Conservation (phyloP, 352 stramenopile species). For the Globisporangium spiculum region DNA sequence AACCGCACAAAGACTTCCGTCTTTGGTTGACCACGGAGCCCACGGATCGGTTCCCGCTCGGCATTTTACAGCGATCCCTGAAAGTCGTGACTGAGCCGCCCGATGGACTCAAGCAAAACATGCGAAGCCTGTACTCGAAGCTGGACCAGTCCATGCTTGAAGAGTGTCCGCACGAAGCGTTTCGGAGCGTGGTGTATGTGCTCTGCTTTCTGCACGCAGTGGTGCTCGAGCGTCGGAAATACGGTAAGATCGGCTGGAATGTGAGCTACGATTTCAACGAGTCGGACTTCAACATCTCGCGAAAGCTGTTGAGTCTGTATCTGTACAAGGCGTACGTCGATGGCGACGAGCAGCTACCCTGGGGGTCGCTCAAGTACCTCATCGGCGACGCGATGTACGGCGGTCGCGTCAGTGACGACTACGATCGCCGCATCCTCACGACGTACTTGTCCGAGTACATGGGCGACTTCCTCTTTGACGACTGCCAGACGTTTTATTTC, state of each 20-base stretch:
- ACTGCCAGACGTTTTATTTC: conserved; percentile 94
- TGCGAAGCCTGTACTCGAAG: conserved; percentile 92
- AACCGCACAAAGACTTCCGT: conserved; percentile 93
- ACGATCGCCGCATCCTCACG: conserved; percentile 93
- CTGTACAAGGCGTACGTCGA: conserved; percentile 93
- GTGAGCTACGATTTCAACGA: conserved; percentile 98
- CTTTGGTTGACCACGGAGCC: conserved; percentile 96
- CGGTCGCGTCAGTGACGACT: conserved; percentile 94
- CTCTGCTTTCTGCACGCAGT: conserved; percentile 95
- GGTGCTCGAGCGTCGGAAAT: conserved; percentile 94
- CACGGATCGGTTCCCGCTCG: conserved; percentile 93
- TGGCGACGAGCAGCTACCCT: conserved; percentile 91
- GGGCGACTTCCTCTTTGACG: conserved; percentile 96
- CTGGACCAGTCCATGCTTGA: conserved; percentile 90
- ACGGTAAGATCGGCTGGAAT: conserved; percentile 97
- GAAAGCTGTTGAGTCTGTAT: conserved; percentile 91
- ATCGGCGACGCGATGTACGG: conserved; percentile 98
- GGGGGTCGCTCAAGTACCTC: conserved; percentile 93
- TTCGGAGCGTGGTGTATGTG: conserved; percentile 93
- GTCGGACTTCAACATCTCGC: conserved; percentile 94
- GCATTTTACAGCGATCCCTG: conserved; percentile 92
- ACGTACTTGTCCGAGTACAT: conserved; percentile 96
- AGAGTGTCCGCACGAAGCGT: conserved; percentile 91
- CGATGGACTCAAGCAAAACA: conserved; percentile 96
- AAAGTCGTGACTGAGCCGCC: conserved; percentile 96